Conservation (phyloP, 768 basidiomycete species). For the Tulasnella sp. region DNA sequence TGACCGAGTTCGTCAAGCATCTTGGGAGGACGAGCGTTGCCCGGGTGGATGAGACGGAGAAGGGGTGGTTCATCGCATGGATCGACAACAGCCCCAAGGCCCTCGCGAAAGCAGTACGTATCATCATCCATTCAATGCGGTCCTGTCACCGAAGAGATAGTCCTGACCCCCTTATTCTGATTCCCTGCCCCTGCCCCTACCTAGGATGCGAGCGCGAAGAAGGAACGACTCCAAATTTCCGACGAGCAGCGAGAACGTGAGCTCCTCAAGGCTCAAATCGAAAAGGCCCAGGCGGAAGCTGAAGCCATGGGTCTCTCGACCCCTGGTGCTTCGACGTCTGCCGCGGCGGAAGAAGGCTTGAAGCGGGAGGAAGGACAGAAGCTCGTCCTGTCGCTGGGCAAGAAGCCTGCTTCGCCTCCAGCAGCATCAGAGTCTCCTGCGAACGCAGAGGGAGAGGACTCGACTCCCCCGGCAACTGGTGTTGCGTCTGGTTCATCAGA, state of each 20-base stretch:
- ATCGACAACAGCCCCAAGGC: slow-evolving; percentile 95
- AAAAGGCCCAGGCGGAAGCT: slow-evolving; percentile 57
- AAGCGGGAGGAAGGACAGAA: slow-evolving; percentile 69
- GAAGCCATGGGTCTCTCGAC: slow-evolving; percentile 16
- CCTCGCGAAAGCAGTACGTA: slow-evolving; percentile 74
- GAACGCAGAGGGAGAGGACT: not conserved
- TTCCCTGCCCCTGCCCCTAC: slow-evolving; percentile 3
- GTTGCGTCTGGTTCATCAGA: slow-evolving; percentile 31
- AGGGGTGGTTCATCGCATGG: slow-evolving; percentile 97
- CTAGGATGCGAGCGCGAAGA: slow-evolving; percentile 81
- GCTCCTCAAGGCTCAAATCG: slow-evolving; percentile 90
- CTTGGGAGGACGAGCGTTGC: slow-evolving; percentile 82
- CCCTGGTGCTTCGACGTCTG: slow-evolving; percentile 33
- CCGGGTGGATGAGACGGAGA: slow-evolving; percentile 96
- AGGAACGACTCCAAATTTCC: slow-evolving; percentile 84
- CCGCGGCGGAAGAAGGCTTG: slow-evolving; percentile 53
- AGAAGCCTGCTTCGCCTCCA: slow-evolving; percentile 42
- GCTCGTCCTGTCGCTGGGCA: slow-evolving; percentile 70
- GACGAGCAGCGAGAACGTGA: slow-evolving; percentile 92
- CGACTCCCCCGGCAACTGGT: slow-evolving; percentile 20
- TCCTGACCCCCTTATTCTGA: not conserved
- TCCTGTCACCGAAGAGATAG: not conserved
- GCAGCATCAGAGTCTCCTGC: slow-evolving; percentile 32
- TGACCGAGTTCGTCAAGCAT: slow-evolving; percentile 92
- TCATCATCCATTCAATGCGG: not conserved